Evolutionary conservation across 108 stramenopile species (phyloP).

Genomic region (Cyclotella sp.): DNA sequence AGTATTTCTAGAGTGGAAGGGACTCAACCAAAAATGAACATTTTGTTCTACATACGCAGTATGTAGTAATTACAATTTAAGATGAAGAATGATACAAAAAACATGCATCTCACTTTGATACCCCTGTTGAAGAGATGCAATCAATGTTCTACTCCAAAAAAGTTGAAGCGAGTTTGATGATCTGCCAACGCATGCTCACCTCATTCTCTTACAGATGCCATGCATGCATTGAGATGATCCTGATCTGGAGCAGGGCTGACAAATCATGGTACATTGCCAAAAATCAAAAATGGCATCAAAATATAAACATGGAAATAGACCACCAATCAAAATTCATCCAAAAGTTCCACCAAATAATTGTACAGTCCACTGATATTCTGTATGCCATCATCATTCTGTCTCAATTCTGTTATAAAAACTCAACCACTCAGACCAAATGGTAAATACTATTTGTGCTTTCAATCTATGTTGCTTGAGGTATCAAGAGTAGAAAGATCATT

Average conservation of each 20-base stretch:
- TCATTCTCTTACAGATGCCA: conserved; percentile 5
- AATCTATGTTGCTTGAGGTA: conserved; percentile 28
- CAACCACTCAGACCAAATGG: conserved; percentile 34
- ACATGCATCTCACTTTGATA: neutral
- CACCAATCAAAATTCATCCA: neutral
- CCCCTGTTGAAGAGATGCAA: neutral
- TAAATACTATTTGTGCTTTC: conserved; percentile 5
- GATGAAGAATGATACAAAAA: conserved; percentile 11
- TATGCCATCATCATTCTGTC: conserved; percentile 32
- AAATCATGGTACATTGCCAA: conserved; percentile 4
- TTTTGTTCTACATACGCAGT: too few relatives aligned
- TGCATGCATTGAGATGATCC: neutral
- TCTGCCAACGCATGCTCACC: conserved; percentile 18
- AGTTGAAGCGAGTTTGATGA: neutral
- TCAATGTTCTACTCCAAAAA: neutral
- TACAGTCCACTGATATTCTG: conserved; percentile 26
- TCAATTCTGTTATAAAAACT: conserved; percentile 29
- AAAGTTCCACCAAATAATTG: conserved; percentile 8
- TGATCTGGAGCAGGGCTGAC: neutral
- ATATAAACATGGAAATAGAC: conserved; percentile 11
- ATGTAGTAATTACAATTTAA: neutral
- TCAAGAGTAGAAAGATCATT: conserved; percentile 39
- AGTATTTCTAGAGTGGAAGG: too few relatives aligned
- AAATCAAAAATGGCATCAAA: conserved; percentile 12
- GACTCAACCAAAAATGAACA: too few relatives aligned